Evolutionary conservation across 2,329 filamentous ascomycete genomes (phyloP), one percentile per base, ranked within the genome.

Genomic region (Plenodomus lindquistii): DNA sequence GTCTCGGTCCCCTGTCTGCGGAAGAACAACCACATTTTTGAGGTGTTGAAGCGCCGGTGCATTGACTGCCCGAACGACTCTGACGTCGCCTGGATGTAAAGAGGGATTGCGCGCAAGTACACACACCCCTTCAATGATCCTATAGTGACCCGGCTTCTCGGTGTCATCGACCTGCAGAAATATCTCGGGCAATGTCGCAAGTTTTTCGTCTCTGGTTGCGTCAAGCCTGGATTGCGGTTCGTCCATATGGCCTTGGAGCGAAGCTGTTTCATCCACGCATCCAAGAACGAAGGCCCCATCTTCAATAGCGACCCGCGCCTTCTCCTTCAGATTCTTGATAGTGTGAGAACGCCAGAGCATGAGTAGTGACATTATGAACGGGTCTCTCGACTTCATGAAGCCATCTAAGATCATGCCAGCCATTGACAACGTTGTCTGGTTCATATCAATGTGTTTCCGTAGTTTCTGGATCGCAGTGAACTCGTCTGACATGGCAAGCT

Each of bases 61-160:
- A 59, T 97, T 82, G 3, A 97, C 86, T 2, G 94, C 94, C 53
- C 85, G 81, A 1, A 97, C 93, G 1, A 97, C 83, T 18, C 94
- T 86, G 38, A 97, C 84, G 64, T 99, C 94, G 4, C 94, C 94
- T 0, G 92, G 89, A 62, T 99, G 93, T 6, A 99, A 80, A 0
- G 93, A 97, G 0, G 94, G 94, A 60, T 99, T 99, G 20, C 94
- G 86, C 1, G 91, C 92, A 1, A 99, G 79, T 6, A 96, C 77
- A 62, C 94, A 97, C 2, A 90, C 65, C 0, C 91, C 92, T 52
- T 85, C 79, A 19, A 97, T 81, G 1, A 93, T 76, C 42, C 77
- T 81, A 60, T 87, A 86, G 18, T 79, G 75, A 1, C 76, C 77
- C 19, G 73, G 74, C 27, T 78, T 76, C 8, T 80, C 75, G 1